Evolutionary conservation across 2,329 filamentous ascomycete species (phyloP), one percentile per base, ranked within the genome.

Genomic region (Neospermospora avenae): DNA sequence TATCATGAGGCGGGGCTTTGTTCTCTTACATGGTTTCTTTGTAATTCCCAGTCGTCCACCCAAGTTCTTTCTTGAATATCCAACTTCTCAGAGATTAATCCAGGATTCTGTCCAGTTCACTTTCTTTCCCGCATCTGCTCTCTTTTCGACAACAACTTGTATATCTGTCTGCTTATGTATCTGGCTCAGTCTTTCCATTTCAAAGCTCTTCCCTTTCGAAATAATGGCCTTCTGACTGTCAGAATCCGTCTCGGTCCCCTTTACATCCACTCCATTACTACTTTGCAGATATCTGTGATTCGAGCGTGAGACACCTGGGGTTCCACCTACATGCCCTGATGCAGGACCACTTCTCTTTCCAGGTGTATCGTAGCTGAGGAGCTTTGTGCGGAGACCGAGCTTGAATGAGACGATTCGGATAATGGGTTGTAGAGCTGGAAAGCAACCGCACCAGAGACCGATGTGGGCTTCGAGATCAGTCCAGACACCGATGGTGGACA

Each of bases 371-470:
- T 57, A 57, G 55, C 55, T 51, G 44, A 51, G 45, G 2, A 57
- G 45, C 34, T 57, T 57, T 3, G 41, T 51, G 31, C 58, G 28
- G 3, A 69, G 51, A 60, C 69, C 71, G 18, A 77, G 68, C 35
- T 65, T 67, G 62, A 58, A 63, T 1, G 66, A 65, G 18, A 72
- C 22, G n/a, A 70, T 58, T n/a, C 75, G 73, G 6, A 76, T 59
- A 16, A 77, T 58, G 2, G 75, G 74, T 41, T 77, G 75, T 11
- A 78, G 63, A 2, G 76, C 70, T 3, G 76, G 75, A 41, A 77
- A 74, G 61, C 75, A 78, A 13, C 71, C 70, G 48, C 75, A 74
- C 76, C 76, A 78, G 31, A 78, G 67, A n/a, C 76, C 77, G 45
- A 75, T 67, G 60, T 78, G 76, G 45, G 72, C 70, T 63, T 78